Conservation (phyloP, 768 basidiomycete genomes). For the Boletellus ananas region DNA sequence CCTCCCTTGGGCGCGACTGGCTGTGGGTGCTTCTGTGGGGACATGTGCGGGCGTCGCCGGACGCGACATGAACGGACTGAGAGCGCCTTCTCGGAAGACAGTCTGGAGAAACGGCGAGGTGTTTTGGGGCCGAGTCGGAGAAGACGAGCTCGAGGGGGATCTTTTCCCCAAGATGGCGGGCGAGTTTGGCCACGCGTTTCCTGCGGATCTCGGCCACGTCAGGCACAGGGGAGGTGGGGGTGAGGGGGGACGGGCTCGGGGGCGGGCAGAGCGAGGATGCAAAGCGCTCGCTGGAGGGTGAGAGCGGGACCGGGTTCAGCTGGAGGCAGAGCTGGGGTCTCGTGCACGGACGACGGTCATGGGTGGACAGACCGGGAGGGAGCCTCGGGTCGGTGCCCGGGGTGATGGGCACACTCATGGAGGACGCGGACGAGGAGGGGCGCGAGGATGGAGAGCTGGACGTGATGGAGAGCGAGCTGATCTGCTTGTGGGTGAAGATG, state of each 20-base stretch:
- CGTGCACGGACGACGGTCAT: slow-evolving; percentile 6
- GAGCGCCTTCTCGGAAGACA: slow-evolving; percentile 6
- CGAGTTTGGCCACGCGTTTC: slow-evolving; percentile 54
- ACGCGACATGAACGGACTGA: slow-evolving; percentile 13
- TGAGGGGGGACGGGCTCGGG: slow-evolving; percentile 13
- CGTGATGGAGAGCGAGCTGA: slow-evolving; percentile 19
- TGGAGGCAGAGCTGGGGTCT: slow-evolving; percentile 25
- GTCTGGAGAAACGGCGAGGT: not conserved
- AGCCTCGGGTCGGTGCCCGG: not conserved
- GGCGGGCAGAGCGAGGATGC: slow-evolving; percentile 8
- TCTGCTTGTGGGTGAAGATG: slow-evolving; percentile 23
- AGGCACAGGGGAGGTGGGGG: slow-evolving; percentile 23
- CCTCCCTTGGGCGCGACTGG: not conserved
- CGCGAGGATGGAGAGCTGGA: slow-evolving; percentile 13
- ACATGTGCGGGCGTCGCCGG: not conserved
- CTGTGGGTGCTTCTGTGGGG: not conserved
- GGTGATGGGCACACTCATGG: slow-evolving; percentile 9
- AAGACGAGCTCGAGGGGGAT: slow-evolving; percentile 55
- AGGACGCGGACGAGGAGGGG: slow-evolving; percentile 18
- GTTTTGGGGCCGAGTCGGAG: slow-evolving; percentile 7
- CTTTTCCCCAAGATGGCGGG: slow-evolving; percentile 55
- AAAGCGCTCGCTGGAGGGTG: slow-evolving; percentile 10
- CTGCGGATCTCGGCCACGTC: slow-evolving; percentile 36
- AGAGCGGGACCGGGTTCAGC: slow-evolving; percentile 15
- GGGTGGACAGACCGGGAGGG: slow-evolving; percentile 19